Percentiles rank a stretch among this genome's conserved stretches.
phyloP scores from a whole-genome alignment of 2,329 filamentous ascomycete species.

The Trichoderma polysporum region DNA sequence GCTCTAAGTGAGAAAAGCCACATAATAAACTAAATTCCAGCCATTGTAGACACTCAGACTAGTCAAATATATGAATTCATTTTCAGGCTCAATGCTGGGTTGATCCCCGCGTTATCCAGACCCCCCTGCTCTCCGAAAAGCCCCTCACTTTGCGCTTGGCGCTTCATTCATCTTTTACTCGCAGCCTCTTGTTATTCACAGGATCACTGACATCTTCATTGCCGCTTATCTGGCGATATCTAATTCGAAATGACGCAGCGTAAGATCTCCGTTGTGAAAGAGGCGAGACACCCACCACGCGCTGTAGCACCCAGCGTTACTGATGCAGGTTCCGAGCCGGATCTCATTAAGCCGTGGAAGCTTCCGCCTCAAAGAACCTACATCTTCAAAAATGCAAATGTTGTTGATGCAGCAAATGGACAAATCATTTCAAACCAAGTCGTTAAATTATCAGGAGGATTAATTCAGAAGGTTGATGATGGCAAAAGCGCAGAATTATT shows the following conservation, averaged over 20 bases:
- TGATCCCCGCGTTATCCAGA: background rate
- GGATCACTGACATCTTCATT: background rate
- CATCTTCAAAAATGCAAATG: constrained; percentile 44
- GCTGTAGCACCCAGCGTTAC: background rate
- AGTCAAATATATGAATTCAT: no score
- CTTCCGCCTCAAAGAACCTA: constrained; percentile 34
- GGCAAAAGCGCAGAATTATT: background rate
- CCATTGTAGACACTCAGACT: no score
- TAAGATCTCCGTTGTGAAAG: background rate
- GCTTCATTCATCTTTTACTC: background rate
- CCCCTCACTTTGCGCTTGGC: background rate
- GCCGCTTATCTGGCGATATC: background rate
- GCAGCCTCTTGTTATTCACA: background rate
- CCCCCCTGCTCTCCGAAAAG: background rate
- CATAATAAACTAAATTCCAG: no score
- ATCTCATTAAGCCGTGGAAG: constrained; percentile 38
- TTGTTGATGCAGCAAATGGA: constrained; percentile 43
- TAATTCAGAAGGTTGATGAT: constrained; percentile 32
- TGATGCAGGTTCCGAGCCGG: background rate
- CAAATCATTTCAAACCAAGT: constrained; percentile 30
- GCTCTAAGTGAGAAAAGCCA: no score
- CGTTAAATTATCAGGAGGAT: constrained; percentile 38
- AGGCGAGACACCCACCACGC: background rate
- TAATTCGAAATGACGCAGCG: background rate
- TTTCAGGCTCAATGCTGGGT: background rate